Conservation (phyloP, 257 asterid species). For the Plectranthus barbatus region DNA sequence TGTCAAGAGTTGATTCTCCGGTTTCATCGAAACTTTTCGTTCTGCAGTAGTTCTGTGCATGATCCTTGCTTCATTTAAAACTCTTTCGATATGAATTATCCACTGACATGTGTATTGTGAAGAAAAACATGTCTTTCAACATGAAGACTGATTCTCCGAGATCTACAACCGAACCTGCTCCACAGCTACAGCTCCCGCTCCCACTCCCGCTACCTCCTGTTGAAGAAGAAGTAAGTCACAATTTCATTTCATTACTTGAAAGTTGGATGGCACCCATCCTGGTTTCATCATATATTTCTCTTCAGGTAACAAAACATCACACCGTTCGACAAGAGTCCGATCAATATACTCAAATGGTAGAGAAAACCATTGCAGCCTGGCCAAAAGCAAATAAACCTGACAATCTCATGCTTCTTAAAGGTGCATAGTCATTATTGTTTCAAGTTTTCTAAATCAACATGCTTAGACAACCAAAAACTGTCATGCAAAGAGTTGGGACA, state of each 20-base stretch:
- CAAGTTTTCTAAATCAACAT: no score
- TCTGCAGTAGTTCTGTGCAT: no score
- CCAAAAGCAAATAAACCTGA: conserved; percentile 22
- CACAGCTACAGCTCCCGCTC: conserved; percentile 37
- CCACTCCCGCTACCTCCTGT: conserved; percentile 20
- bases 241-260: no score
- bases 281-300: background rate
- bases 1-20: no score
- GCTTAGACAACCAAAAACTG: no score
- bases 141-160: conserved; percentile 23
- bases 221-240: conserved; percentile 48
- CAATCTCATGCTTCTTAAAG: conserved; percentile 37
- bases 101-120: conserved; percentile 6
- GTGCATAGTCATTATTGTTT: conserved; percentile 16
- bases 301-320: conserved; percentile 11
- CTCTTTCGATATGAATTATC: background rate
- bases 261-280: no score
- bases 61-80: no score
- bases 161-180: conserved; percentile 16
- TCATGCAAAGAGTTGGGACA: no score
- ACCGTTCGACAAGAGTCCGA: conserved; percentile 12
- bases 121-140: conserved; percentile 40
- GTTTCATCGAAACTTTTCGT: no score
- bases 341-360: conserved; percentile 29
- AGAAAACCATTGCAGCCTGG: conserved; percentile 49